Evolutionary conservation across 1,139 yeast species (phyloP), one percentile per base, ranked within the genome.

Genomic region (Wickerhamomyces sp.): DNA sequence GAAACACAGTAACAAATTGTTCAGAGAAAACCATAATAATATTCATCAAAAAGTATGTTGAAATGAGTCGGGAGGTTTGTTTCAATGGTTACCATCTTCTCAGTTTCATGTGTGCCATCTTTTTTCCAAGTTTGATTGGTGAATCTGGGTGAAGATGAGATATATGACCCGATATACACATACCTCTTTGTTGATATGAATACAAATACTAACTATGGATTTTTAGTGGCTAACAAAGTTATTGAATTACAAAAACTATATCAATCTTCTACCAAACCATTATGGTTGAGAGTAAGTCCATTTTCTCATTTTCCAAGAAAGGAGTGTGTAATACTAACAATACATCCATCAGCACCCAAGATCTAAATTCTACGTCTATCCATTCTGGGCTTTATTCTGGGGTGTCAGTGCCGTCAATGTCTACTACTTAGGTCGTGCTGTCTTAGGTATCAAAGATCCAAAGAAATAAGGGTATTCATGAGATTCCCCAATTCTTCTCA

Each of bases 341-440:
- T 18, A 18, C 15, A 36, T 32, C 14, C 14, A 36, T 31, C 36
- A 31, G 40, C 79, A 75, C 65, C 81, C 81, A 66, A 82, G 91
- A 72, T 81, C 96, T 58, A 88, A 87, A 73, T 72, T 78, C 63
- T 72, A 84, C 67, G 78, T 90, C 59, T 87, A 85, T 72, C 97
- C 97, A 67, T 91, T 84, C 80, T 87, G 81, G 76, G 94, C 90
- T 57, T 74, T 87, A 57, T 86, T 90, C 73, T 75, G 91, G 53
- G 75, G 84, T 53, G 74, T 90, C 58, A 77, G 89, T 48, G 76
- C 78, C 55, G 77, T 79, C 55, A 87, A 95, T 59, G 71, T 84
- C 57, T 79, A 68, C 73, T 88, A 84, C 78, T 68, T 85, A 45
- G 93, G 85, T 59, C 84, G 94, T 75, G 95, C 95, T 59, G 66